Base-by-base conservation (phyloP, 306 rosid species). In the Cercis canadensis region DNA sequence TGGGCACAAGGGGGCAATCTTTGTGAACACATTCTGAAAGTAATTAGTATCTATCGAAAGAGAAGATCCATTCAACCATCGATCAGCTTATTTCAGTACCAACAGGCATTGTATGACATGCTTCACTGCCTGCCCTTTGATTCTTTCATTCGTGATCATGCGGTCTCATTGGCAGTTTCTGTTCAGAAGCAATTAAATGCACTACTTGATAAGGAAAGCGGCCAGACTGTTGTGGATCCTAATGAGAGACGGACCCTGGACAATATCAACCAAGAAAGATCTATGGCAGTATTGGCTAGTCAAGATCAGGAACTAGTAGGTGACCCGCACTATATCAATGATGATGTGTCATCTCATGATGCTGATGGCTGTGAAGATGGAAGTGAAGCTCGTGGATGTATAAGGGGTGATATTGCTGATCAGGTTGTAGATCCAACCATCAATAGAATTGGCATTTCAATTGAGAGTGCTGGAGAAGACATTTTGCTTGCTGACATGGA, bases 1-100 rank as follows among this genome's bases (percentile, higher is more conserved):
- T 88, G 96, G 98, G 92, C 98, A 19, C 87, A 77, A 78, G 80
- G 67, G 70, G 97, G 98, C 55, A 88, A 90, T 81, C 74, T 88
- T 29, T 90, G 98, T 67, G 98, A 88, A 84, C 96, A 88, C 74
- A 73, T 82, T 61, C 67, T 88, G 55, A 90, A 93, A 84, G 97
- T 84, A 68, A 76, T 78, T 68, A 79, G 73, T 33, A 8, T 87
- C 51, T 78, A 75, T 40, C 84, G 80, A 14, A 82, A 73, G 75
- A 71, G 65, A 71, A 80, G 86, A 50, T 77, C 82, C 7, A 65
- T 57, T 40, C 39, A 34, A 18, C 90, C 92, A 18, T 93, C 98
- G 47, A 70, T 87, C 60, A 81, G 89, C 73, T 57, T 88, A 58
- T 80, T 79, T 43, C 97, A 90, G 81, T 90, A 85, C 78, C 92